Evolutionary conservation across 768 basidiomycete species (phyloP).

Genomic region (Leccinum arenicola): DNA sequence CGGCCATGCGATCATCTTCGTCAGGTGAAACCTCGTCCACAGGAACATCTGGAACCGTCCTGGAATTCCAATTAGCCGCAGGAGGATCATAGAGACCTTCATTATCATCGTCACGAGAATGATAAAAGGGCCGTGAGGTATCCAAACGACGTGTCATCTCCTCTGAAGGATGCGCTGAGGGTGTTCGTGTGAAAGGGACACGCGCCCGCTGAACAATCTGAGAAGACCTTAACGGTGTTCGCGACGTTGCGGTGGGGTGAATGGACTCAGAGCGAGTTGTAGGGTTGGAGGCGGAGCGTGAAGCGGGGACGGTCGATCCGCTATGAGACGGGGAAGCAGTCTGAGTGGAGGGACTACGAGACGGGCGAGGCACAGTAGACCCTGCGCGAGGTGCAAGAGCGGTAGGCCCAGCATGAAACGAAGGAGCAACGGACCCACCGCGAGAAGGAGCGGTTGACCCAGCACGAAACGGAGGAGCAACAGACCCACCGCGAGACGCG

Average conservation of each 20-base stretch:
- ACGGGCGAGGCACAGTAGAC: not conserved
- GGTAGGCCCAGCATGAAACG: not conserved
- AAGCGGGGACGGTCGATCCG: not conserved
- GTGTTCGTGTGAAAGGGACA: not conserved
- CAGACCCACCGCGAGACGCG: not conserved
- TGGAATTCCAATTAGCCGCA: not conserved
- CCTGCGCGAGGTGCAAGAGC: not conserved
- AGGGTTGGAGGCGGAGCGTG: not conserved
- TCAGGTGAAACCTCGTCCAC: not conserved
- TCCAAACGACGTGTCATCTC: not conserved
- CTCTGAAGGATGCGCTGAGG: not conserved
- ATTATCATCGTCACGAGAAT: not conserved
- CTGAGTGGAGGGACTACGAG: not conserved
- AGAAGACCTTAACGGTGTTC: not conserved
- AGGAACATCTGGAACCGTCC: not conserved
- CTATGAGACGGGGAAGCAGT: not conserved
- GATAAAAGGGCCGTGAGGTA: not conserved
- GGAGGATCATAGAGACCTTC: not conserved
- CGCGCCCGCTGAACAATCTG: not conserved
- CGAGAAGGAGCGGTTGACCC: not conserved
- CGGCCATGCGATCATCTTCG: not conserved
- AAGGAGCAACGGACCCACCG: not conserved
- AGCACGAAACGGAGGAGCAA: not conserved
- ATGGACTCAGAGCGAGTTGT: not conserved
- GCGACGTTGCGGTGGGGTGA: not conserved